phyloP scores from a whole-genome alignment of 2,329 filamentous ascomycete species.

The Pyricularia sp. region DNA sequence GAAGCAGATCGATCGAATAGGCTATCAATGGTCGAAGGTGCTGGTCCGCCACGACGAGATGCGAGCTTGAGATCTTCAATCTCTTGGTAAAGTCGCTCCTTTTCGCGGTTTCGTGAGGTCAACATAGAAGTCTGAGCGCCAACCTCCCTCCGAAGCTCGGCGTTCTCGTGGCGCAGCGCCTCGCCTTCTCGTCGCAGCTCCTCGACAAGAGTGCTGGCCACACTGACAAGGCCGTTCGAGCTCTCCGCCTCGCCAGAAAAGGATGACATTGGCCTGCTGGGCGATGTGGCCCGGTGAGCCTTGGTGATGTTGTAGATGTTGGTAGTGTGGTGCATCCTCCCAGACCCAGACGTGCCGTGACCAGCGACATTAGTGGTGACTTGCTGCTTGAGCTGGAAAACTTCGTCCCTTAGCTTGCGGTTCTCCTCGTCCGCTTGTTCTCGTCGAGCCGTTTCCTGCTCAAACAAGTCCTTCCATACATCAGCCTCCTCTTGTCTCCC shows the following conservation, averaged over 20 bases:
- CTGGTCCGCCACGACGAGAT: conserved; percentile 59
- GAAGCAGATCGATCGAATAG: conserved; percentile 93
- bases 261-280: conserved; percentile 39
- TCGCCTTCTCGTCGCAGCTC: conserved; percentile 62
- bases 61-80: conserved; percentile 94
- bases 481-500: conserved; percentile 58
- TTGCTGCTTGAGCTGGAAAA: conserved; percentile 62
- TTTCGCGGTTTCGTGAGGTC: conserved; percentile 89
- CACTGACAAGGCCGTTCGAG: conserved; percentile 42
- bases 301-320: conserved; percentile 58
- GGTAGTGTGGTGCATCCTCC: conserved; percentile 46
- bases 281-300: conserved; percentile 29
- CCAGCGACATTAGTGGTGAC: conserved; percentile 22
- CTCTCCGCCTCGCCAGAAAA: conserved; percentile 41
- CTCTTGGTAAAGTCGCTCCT: conserved; percentile 89
- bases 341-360: conserved; percentile 16
- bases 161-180: conserved; percentile 83
- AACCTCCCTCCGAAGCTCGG: conserved; percentile 82
- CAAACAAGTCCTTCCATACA: conserved; percentile 90
- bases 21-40: conserved; percentile 68
- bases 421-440: conserved; percentile 91
- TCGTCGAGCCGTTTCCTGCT: conserved; percentile 80
- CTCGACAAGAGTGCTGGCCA: conserved; percentile 62
- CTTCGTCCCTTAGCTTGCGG: conserved; percentile 71
- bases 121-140: conserved; percentile 96